Evolutionary conservation across 2,329 filamentous ascomycete genomes (phyloP).

Genomic region (Trichoderma sp.): DNA sequence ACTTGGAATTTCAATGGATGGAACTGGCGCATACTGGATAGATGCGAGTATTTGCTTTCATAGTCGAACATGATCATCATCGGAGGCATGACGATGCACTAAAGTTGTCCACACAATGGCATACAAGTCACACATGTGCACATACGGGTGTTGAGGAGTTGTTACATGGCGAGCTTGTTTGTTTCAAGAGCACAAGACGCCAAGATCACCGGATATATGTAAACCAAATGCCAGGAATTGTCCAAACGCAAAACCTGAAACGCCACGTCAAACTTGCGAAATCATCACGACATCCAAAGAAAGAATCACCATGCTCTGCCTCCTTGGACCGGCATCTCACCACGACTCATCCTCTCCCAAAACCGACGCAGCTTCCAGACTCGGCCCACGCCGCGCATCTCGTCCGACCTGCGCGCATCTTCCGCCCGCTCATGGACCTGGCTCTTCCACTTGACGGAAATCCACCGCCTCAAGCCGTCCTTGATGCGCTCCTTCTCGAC

Average conservation of each 20-base stretch:
- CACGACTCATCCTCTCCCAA: slow-evolving; percentile 63
- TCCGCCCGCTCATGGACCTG: slow-evolving; percentile 56
- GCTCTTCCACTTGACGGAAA: slow-evolving; percentile 60
- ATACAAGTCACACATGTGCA: no score
- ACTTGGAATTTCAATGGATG: slow-evolving; percentile 2
- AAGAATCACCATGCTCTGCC: neutral
- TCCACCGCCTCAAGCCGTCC: slow-evolving; percentile 65
- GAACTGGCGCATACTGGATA: slow-evolving; percentile 5
- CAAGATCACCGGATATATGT: neutral
- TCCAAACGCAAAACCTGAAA: neutral
- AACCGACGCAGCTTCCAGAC: slow-evolving; percentile 66
- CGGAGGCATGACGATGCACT: neutral
- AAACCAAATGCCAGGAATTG: no score
- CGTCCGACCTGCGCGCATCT: slow-evolving; percentile 51
- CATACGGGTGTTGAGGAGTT: neutral
- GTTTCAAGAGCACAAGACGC: neutral
- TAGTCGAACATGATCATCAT: neutral
- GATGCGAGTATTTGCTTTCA: slow-evolving; percentile 7
- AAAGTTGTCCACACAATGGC: no score
- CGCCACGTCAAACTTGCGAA: no score
- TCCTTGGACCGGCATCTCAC: slow-evolving; percentile 36
- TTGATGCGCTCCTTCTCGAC: slow-evolving; percentile 70
- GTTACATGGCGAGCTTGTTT: neutral
- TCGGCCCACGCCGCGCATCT: slow-evolving; percentile 55
- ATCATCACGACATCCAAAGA: no score